Conservation (phyloP, 179 eudicot species). For the Nepenthes alata region DNA sequence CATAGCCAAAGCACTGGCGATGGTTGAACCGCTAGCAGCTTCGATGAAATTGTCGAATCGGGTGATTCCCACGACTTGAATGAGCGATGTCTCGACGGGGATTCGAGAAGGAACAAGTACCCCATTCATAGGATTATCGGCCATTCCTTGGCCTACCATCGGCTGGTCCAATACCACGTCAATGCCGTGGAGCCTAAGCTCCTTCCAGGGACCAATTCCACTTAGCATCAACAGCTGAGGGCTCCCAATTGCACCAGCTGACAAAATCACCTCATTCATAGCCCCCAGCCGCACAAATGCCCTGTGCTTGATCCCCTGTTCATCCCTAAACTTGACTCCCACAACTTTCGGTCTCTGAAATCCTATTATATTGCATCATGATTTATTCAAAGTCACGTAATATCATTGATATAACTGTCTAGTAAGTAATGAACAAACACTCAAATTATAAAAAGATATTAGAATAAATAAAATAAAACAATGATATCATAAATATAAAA, state of each 20-base stretch:
- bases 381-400: too few relatives aligned
- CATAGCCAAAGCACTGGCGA: slow-evolving; percentile 21
- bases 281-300: slow-evolving; percentile 36
- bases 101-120: slow-evolving; percentile 43
- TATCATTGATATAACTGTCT: too few relatives aligned
- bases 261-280: slow-evolving; percentile 48
- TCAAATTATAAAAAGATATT: too few relatives aligned
- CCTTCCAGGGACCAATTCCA: slow-evolving; percentile 65
- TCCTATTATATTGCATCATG: slow-evolving; percentile 14
- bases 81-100: slow-evolving; percentile 55
- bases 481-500: too few relatives aligned
- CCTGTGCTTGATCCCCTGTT: slow-evolving; percentile 34
- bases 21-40: slow-evolving; percentile 45
- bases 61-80: slow-evolving; percentile 58
- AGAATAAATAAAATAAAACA: too few relatives aligned
- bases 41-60: slow-evolving; percentile 37
- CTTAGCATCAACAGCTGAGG: slow-evolving; percentile 78
- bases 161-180: slow-evolving; percentile 54
- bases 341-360: slow-evolving; percentile 32
- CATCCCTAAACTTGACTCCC: slow-evolving; percentile 55
- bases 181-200: slow-evolving; percentile 35
- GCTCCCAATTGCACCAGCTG: slow-evolving; percentile 84
- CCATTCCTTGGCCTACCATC: slow-evolving; percentile 68
- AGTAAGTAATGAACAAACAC: too few relatives aligned
- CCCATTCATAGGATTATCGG: slow-evolving; percentile 76